Percentiles rank a stretch among this genome's conserved stretches.
phyloP scores from a whole-genome alignment of 805 yeast genomes.

The Schizosaccharomyces cryophilus region DNA sequence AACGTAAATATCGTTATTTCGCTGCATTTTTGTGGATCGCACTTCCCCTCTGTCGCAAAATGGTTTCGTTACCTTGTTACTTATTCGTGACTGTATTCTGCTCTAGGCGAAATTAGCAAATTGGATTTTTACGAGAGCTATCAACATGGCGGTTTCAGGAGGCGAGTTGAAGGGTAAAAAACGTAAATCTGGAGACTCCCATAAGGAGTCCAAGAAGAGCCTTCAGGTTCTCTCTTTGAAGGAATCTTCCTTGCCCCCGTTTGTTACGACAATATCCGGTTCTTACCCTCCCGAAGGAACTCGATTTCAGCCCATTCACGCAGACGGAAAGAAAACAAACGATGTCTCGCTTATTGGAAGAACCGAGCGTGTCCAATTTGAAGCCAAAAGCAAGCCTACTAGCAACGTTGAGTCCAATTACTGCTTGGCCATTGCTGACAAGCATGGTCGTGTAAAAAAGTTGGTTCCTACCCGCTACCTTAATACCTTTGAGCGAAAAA shows the following conservation, averaged over 20 bases:
- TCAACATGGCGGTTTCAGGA: neutral
- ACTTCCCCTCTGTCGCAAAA: no score
- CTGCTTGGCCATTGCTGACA: slow-evolving; percentile 57
- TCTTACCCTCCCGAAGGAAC: neutral
- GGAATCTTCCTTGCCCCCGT: neutral
- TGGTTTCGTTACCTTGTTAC: no score
- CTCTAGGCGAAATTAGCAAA: neutral
- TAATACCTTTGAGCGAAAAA: slow-evolving; percentile 29
- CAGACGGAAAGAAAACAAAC: neutral
- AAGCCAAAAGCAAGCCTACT: slow-evolving; percentile 22
- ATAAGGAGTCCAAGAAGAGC: neutral
- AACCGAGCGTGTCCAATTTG: slow-evolving; percentile 44
- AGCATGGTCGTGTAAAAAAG: slow-evolving; percentile 35
- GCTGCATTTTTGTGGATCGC: no score
- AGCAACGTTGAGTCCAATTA: slow-evolving; percentile 19
- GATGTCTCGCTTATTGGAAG: slow-evolving; percentile 45
- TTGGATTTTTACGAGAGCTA: neutral
- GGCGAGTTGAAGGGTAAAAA: neutral
- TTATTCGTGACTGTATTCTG: neutral
- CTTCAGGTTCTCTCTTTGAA: neutral
- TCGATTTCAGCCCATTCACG: neutral
- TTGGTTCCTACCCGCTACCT: slow-evolving; percentile 40
- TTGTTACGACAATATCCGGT: neutral
- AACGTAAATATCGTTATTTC: no score
- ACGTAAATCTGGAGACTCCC: neutral